Evolutionary conservation across 2,329 filamentous ascomycete species (phyloP), one percentile per base, ranked within the genome.

Genomic region (Fusarium sp.): DNA sequence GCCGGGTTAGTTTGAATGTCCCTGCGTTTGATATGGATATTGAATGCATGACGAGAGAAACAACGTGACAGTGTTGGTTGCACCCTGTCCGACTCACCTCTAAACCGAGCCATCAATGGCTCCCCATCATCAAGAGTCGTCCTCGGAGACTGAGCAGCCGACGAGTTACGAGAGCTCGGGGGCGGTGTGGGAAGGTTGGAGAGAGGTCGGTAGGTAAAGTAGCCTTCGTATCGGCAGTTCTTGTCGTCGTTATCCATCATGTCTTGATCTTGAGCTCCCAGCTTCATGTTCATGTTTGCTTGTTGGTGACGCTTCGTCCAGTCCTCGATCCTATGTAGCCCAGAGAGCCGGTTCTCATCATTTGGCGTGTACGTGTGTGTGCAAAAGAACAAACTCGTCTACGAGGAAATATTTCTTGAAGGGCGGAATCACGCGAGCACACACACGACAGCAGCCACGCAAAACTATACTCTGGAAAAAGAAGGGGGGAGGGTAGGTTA

Each of bases 161-260:
- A 85, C 12, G 85, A 85, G 71, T 79, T 81, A 61, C 76, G 80
- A 62, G 86, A 87, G 51, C 89, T 91, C 12, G 87, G 87, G 51
- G 91, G 91, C 71, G 91, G 91, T 61, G 91, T 93, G 24, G 91
- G 91, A 24, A 93, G 86, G 80, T 91, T 92, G 33, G 91, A 92
- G 60, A 93, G 85, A 11, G 91, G 91, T 56, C 90, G 87, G 81
- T 92, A 93, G 72, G 90, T 91, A 77, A 91, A 90, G 81, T 89
- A 90, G 71, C 85, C 85, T 64, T 87, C 85, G 59, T 65, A 70
- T 31, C 67, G 68, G 71, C 67, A 67, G 65, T 66, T 64, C 58
- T 62, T 73, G 66, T 71, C 67, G 61, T 72, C 65, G 64, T 69
- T 67, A 57, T 62, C 51, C 67, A 67, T 68, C 58, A 62, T 59